phyloP scores from a whole-genome alignment of 2,329 filamentous ascomycete genomes.

The Penicillium sp. region DNA sequence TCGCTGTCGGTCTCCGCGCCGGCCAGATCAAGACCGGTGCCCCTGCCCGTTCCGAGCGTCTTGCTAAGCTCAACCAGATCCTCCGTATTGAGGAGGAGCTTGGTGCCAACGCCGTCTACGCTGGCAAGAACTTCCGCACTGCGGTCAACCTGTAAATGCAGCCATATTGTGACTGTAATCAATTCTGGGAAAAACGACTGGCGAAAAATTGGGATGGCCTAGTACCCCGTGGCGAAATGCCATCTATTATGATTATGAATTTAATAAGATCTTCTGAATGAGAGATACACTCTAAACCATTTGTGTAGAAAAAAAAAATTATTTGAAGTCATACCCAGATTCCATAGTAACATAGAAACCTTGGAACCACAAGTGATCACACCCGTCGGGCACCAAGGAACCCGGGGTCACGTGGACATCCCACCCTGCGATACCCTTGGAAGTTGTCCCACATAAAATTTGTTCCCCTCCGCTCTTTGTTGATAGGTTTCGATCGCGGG shows the following conservation, averaged over 20 bases:
- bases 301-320: neutral
- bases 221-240: slow-evolving; percentile 9
- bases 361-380: slow-evolving; percentile 1
- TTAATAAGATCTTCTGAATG: slow-evolving; percentile 27
- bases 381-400: slow-evolving; percentile 21
- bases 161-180: neutral
- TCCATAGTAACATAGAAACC: no score
- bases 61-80: slow-evolving; percentile 99
- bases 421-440: slow-evolving; percentile 16
- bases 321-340: neutral
- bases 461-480: slow-evolving; percentile 24
- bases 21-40: slow-evolving; percentile 99
- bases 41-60: slow-evolving; percentile 92
- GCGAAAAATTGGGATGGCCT: slow-evolving; percentile 17
- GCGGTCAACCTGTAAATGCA: slow-evolving; percentile 77
- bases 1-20: slow-evolving; percentile 92
- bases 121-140: slow-evolving; percentile 88
- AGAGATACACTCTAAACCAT: slow-evolving; percentile 12
- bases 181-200: slow-evolving; percentile 1
- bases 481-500: slow-evolving; percentile 19
- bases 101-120: slow-evolving; percentile 85
- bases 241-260: slow-evolving; percentile 29
- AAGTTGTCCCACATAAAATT: slow-evolving; percentile 32
- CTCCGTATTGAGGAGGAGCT: slow-evolving; percentile 99
- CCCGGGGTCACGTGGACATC: slow-evolving; percentile 23